Evolutionary conservation across 176 grass and related monocot species (phyloP), one percentile per base, ranked within the genome.

Genomic region (Ensete glaucum): DNA sequence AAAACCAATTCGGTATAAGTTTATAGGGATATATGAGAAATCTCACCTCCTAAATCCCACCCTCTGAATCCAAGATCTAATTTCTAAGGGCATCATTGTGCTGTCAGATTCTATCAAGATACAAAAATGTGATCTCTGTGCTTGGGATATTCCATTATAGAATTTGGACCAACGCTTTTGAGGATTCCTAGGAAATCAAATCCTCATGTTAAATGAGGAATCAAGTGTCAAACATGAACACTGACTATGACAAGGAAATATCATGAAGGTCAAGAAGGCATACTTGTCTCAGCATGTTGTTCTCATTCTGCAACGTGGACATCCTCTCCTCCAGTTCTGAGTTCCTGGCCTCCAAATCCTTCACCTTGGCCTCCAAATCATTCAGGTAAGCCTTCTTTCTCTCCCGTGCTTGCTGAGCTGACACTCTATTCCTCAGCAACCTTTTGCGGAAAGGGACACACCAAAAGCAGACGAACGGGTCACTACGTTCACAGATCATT

Each of bases 271-370:
- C 9, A 66, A 5, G 25, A 66, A 66, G 63, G 1, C 63, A 43
- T 78, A 78, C 76, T 64, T 78, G 62, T 63, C 76, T 67, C 14
- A 78, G 76, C 76, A 78, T 78, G 50, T 53, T 78, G 64, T 78
- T 78, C 64, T 78, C 76, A 20, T 78, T 78, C 19, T 66, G 48
- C 21, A 78, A 78, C 22, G 76, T 78, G 7, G 76, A 78, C 11
- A 78, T 78, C 19, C 50, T 78, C 50, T 78, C 76, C 50, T 78
- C 76, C 50, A 78, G 62, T 51, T 78, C 50, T 3, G 50, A 68
- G 16, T 78, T 78, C 50, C 64, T 66, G 64, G 50, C 50, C 21
- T 78, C 58, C 2, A 78, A 15, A 19, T 78, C 63, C 63, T 78
- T 78, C 13, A 63, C 63, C 64, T 51, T 78, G 22, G 5, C 24